phyloP scores from a whole-genome alignment of 768 basidiomycete genomes.

The Psilocybe cubensis region DNA sequence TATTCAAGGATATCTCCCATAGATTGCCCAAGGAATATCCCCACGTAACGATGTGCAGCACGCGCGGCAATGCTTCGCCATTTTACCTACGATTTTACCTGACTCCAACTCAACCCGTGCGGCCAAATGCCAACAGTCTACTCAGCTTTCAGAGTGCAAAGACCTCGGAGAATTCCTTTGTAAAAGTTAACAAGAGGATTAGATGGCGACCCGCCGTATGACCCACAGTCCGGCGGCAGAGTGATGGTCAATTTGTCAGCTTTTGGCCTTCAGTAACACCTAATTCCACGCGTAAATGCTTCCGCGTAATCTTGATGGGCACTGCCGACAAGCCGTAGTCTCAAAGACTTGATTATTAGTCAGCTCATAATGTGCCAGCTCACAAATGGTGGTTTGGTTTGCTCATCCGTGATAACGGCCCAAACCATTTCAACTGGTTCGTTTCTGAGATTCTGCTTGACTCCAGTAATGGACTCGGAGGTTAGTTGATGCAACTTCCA shows the following conservation, averaged over 20 bases:
- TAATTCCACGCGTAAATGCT: neutral
- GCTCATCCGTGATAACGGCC: neutral
- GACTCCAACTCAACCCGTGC: neutral
- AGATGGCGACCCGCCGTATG: neutral
- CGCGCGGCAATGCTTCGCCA: neutral
- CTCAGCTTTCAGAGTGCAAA: neutral
- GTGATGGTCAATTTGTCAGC: neutral
- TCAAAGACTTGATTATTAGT: neutral
- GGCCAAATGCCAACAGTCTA: neutral
- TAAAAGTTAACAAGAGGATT: neutral
- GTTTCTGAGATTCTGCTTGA: neutral
- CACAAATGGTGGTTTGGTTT: neutral
- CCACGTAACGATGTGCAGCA: neutral
- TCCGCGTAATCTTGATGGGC: neutral
- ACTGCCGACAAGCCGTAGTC: neutral
- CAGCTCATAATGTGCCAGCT: neutral
- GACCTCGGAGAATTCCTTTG: neutral
- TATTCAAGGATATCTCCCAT: neutral
- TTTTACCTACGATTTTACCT: neutral
- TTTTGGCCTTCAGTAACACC: neutral
- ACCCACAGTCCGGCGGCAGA: neutral
- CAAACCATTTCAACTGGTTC: neutral
- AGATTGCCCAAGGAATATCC: neutral
- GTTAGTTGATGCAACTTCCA: neutral
- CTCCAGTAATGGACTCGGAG: neutral